Conservation (phyloP, 495 filamentous ascomycete species). For the Aspergillus indologenus region DNA sequence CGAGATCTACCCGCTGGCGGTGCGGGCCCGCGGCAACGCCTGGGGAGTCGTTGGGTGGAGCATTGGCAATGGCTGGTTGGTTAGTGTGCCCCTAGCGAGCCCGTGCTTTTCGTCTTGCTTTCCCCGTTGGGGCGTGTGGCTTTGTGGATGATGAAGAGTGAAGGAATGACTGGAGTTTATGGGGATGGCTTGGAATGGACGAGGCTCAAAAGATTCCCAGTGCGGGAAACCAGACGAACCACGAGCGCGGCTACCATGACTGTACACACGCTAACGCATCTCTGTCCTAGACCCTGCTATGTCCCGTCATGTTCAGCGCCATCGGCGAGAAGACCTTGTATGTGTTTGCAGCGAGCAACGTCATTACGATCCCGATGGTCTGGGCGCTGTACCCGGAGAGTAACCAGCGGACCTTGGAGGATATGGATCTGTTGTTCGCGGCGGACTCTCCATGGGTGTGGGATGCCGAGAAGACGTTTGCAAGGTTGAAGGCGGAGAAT, state of each 20-base stretch:
- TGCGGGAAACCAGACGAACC: too few relatives aligned
- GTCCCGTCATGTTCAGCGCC: conserved; percentile 60
- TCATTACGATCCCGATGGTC: conserved; percentile 61
- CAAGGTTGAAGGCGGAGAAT: conserved; percentile 51
- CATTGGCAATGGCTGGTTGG: conserved; percentile 66
- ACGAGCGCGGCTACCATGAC: too few relatives aligned
- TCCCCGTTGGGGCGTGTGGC: too few relatives aligned
- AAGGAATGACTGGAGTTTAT: too few relatives aligned
- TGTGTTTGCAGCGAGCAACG: conserved; percentile 62
- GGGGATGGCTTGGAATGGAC: too few relatives aligned
- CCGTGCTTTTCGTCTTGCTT: not conserved
- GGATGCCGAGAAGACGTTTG: conserved; percentile 61
- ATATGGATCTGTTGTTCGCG: conserved; percentile 67
- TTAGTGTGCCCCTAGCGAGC: conserved; percentile 16
- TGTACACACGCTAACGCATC: too few relatives aligned
- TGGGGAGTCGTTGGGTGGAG: conserved; percentile 73
- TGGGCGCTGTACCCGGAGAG: conserved; percentile 69
- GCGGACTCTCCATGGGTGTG: conserved; percentile 57
- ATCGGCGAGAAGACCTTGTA: conserved; percentile 66
- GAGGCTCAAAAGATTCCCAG: too few relatives aligned
- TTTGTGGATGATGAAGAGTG: too few relatives aligned
- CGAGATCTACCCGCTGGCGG: conserved; percentile 67
- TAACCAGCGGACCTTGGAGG: conserved; percentile 65
- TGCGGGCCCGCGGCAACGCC: conserved; percentile 68
- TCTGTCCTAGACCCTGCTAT: conserved; percentile 53